A percentile compares a stretch with the other conserved stretches of the same genome.
Conservation (phyloP, 495 filamentous ascomycete genomes). For the Talaromyces nanjingensis region DNA sequence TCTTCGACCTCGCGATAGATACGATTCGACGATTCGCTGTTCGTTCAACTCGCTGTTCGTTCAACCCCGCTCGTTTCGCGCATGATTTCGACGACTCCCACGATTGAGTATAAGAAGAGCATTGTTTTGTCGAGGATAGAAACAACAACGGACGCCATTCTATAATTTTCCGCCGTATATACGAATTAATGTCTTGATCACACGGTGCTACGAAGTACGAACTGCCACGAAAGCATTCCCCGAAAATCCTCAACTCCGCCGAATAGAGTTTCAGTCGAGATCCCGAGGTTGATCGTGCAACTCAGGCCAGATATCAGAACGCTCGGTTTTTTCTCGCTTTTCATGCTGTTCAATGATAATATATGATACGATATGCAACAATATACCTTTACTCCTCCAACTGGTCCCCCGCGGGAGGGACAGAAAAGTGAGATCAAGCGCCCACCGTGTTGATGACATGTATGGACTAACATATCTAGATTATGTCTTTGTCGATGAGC, state of each 20-base stretch:
- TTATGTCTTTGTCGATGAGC: constrained; percentile 99
- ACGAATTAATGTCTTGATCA: background rate
- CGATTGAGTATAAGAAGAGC: background rate
- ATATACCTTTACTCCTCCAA: constrained; percentile 42
- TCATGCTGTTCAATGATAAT: constrained; percentile 1
- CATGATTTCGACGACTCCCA: background rate
- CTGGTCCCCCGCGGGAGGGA: constrained; percentile 36
- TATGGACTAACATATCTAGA: constrained; percentile 44
- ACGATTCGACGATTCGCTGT: background rate
- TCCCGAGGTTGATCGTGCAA: background rate
- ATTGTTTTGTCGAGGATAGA: background rate
- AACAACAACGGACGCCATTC: background rate
- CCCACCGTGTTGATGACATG: background rate
- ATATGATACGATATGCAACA: constrained; percentile 27
- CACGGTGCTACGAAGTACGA: background rate
- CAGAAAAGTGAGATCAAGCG: constrained; percentile 30
- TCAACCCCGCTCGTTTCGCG: background rate
- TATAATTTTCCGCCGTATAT: background rate
- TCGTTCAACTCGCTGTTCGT: background rate
- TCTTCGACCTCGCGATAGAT: background rate
- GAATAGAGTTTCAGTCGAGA: background rate
- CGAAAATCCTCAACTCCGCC: background rate
- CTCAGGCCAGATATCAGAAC: background rate
- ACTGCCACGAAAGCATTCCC: background rate
- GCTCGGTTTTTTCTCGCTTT: background rate